Percentiles rank a stretch among this genome's conserved stretches.
These are phyloP conservation scores for Chaetomium tenue DNA, from an alignment of 495 filamentous ascomycete genomes.

Conservation along the genomic window DNA sequence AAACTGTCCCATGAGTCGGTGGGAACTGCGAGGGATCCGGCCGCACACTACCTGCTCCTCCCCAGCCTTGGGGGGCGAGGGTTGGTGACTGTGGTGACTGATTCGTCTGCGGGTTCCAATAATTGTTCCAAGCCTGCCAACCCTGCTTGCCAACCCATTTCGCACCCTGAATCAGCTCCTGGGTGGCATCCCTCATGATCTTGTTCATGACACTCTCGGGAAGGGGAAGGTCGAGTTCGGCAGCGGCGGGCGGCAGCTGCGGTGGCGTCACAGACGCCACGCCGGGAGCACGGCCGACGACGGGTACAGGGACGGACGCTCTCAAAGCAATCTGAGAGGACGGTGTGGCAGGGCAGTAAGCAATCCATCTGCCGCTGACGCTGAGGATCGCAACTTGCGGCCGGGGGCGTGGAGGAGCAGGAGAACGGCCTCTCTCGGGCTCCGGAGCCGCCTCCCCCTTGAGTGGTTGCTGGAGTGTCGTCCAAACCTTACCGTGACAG, in stretches of 20 bases:
- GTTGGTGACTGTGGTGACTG: constrained; percentile 44
- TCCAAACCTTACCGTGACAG: constrained; percentile 83
- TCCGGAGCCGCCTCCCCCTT: constrained; percentile 51
- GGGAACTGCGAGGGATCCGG: constrained; percentile 59
- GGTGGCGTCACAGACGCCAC: constrained; percentile 69
- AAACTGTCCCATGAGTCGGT: constrained; percentile 66
- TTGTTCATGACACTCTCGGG: constrained; percentile 80
- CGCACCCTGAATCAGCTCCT: constrained; percentile 85
- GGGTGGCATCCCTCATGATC: constrained; percentile 80
- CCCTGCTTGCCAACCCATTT: constrained; percentile 85
- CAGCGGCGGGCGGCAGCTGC: constrained; percentile 69
- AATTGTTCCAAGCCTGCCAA: constrained; percentile 81
- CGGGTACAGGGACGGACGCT: constrained; percentile 51
- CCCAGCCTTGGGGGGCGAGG: constrained; percentile 35
- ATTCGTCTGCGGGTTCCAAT: constrained; percentile 63
- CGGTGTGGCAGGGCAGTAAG: constrained; percentile 72
- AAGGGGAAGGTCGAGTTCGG: constrained; percentile 73
- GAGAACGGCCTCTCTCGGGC: constrained; percentile 39
- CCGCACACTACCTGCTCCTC: constrained; percentile 33
- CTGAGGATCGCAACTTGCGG: constrained; percentile 66
- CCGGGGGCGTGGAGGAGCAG: constrained; percentile 39
- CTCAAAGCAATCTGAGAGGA: constrained; percentile 68
- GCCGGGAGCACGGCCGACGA: constrained; percentile 59
- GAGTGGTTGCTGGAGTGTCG: constrained; percentile 60
- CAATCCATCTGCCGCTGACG: constrained; percentile 78